A percentile compares a stretch with the other conserved stretches of the same genome.
phyloP scores from a whole-genome alignment of 1,284 basidiomycete genomes.

The Pascua sp. region DNA sequence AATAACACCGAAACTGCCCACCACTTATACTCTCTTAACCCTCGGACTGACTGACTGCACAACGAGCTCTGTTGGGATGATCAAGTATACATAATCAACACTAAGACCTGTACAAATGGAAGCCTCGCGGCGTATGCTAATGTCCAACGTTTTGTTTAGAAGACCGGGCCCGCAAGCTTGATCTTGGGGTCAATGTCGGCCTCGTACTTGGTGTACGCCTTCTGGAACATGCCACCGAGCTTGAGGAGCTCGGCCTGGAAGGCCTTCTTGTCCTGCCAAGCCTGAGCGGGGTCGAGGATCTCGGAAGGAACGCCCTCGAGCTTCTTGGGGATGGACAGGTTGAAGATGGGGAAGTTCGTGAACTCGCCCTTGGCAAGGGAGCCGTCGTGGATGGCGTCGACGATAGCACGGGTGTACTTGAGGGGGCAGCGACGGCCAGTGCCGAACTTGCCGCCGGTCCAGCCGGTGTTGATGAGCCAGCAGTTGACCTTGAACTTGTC shows the following conservation, averaged over 20 bases:
- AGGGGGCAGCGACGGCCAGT: conserved; percentile 86
- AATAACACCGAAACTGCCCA: too few relatives aligned
- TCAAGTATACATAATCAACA: too few relatives aligned
- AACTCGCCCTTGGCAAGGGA: conserved; percentile 80
- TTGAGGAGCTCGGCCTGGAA: conserved; percentile 80
- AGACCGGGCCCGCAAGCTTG: conserved; percentile 67
- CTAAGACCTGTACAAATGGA: too few relatives aligned
- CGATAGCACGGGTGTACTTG: conserved; percentile 91
- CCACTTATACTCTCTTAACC: too few relatives aligned
- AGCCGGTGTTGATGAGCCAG: conserved; percentile 99
- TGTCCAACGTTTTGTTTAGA: conserved; percentile 1
- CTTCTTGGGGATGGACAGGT: conserved; percentile 72
- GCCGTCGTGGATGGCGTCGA: conserved; percentile 95
- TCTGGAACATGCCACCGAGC: conserved; percentile 85
- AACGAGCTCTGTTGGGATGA: too few relatives aligned
- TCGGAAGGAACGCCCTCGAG: conserved; percentile 82
- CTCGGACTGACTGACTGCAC: too few relatives aligned
- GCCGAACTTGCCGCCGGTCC: conserved; percentile 94
- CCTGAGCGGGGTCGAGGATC: conserved; percentile 76
- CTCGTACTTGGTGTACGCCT: conserved; percentile 86
- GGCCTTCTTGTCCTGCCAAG: conserved; percentile 80
- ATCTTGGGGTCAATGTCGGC: conserved; percentile 74
- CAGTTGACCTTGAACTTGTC: conserved; percentile 83
- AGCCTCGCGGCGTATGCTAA: neutral
- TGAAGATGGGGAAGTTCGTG: conserved; percentile 76